A percentile compares a stretch with the other conserved stretches of the same genome.
Evolutionary conservation across 805 yeast genomes (phyloP).

Genomic region (Hermanozyma aechmeae): DNA sequence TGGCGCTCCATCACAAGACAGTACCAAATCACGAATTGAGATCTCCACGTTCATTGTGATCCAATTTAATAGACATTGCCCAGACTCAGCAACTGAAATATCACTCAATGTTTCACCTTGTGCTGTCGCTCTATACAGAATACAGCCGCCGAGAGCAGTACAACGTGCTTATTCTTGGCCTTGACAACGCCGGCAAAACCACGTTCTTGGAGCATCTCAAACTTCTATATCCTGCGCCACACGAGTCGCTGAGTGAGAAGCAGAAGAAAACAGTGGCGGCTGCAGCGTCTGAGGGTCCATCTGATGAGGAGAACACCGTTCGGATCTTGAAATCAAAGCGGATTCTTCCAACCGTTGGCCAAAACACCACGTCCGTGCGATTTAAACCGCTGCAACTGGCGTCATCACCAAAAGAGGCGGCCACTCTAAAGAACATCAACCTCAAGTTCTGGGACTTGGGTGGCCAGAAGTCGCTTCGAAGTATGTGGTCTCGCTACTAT

Average conservation of each 20-base stretch:
- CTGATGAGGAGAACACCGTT: conserved; percentile 10
- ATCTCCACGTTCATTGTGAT: no score
- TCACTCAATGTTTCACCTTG: conserved; percentile 31
- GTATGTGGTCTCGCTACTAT: conserved; percentile 84
- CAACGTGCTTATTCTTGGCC: conserved; percentile 63
- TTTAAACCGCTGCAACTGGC: conserved; percentile 22
- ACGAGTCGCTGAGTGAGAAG: conserved; percentile 10
- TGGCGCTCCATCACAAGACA: no score
- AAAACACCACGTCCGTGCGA: conserved; percentile 49
- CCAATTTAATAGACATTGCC: no score
- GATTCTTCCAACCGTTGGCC: conserved; percentile 92
- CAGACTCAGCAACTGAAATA: no score
- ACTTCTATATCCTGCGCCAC: conserved; percentile 24
- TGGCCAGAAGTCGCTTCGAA: conserved; percentile 80
- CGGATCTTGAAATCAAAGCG: conserved; percentile 36
- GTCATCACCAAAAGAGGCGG: conserved; percentile 22
- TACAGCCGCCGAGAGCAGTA: conserved; percentile 38
- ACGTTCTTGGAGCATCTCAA: conserved; percentile 31
- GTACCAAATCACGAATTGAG: no score
- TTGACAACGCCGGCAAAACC: conserved; percentile 95
- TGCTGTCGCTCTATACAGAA: conserved; percentile 35
- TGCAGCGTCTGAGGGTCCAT: conserved; percentile 5
- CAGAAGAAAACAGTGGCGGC: conserved; percentile 7
- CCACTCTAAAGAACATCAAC: conserved; percentile 32
- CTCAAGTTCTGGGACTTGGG: conserved; percentile 95